Base-by-base conservation (phyloP, 495 filamentous ascomycete genomes). In the Achaetomiella virescens region DNA sequence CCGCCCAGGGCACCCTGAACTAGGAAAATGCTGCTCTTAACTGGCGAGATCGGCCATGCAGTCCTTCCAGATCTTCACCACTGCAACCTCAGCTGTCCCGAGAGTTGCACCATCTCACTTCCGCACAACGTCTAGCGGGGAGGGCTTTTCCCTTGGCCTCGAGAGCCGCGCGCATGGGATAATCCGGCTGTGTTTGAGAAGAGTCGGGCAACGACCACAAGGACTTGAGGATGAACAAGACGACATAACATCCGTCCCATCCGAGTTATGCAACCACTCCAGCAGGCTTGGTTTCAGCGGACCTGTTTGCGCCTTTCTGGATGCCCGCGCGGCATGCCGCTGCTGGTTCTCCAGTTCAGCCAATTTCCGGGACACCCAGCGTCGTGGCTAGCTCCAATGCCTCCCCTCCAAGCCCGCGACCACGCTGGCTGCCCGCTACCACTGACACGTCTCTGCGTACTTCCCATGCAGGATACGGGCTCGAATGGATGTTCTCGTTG, bases 251-350 rank as follows among this genome's bases (percentile, higher is more conserved):
- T 53, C 55, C 58, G 61, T 47, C 47, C 55, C 54, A 47, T 33
- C 14, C 12, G n/a, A 36, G 41, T 48, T 45, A 37, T 55, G 48
- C 59, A 55, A 55, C 56, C 53, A 62, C 59, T 61, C 60, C 61
- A 65, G 59, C 51, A 42, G 4, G 40, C 61, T 59, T 44, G 61
- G 66, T 69, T 69, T 69, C 66, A 66, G n/a, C n/a, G n/a, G n/a
- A n/a, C 57, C 45, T 49, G 25, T 11, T 52, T 21, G n/a, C 20
- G 43, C 27, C 27, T 31, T 9, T 4, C 9, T 31, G 27, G 27
- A 9, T 9, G 9, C 27, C 27, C 27, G 27, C n/a, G n/a, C 27
- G 27, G 9, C 9, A 31, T 9, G 27, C 27, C 25, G 29, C 36
- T 61, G 61, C 55, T 36, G 45, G n/a, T 37, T 50, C 54, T 58